A percentile compares a stretch with the other conserved stretches of the same genome.
Evolutionary conservation across 164 flowering plant genomes (phyloP).

Genomic region (Aristolochia californica): DNA sequence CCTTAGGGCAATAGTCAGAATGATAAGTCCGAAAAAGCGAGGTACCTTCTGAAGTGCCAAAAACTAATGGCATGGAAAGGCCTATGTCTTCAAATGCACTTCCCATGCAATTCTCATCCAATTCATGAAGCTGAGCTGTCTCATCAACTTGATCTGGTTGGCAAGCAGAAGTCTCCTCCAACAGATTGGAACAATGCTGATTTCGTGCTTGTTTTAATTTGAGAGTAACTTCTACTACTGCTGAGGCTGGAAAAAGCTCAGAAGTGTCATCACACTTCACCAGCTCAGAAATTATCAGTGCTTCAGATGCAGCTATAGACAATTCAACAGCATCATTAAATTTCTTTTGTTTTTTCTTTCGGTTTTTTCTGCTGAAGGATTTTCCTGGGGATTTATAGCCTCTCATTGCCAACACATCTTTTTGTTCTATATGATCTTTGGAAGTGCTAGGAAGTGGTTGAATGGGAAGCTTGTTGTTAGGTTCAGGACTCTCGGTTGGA

Average conservation of each 20-base stretch:
- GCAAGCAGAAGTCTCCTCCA: conserved; percentile 13
- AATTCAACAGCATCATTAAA: conserved; percentile 52
- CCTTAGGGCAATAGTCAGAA: neutral
- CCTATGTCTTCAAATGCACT: conserved; percentile 78
- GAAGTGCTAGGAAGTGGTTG: conserved; percentile 13
- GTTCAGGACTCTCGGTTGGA: conserved; percentile 13
- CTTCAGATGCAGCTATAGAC: conserved; percentile 81
- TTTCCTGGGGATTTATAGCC: conserved; percentile 5
- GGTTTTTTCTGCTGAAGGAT: conserved; percentile 6
- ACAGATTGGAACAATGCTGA: conserved; percentile 12
- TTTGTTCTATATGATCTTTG: conserved; percentile 4
- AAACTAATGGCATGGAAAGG: conserved; percentile 13
- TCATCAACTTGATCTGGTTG: conserved; percentile 19
- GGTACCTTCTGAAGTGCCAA: no score
- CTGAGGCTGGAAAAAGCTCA: conserved; percentile 23
- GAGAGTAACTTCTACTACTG: conserved; percentile 63
- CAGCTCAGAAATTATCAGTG: conserved; percentile 60
- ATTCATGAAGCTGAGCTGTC: conserved; percentile 43
- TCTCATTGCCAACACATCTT: conserved; percentile 3
- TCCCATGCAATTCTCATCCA: conserved; percentile 49
- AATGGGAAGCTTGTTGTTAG: conserved; percentile 1
- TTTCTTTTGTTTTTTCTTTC: conserved; percentile 11
- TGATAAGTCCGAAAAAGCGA: neutral
- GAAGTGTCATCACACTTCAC: conserved; percentile 19
- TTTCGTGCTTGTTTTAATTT: conserved; percentile 58